Conservation (phyloP, 768 basidiomycete genomes). For the Tulasnella sp. region DNA sequence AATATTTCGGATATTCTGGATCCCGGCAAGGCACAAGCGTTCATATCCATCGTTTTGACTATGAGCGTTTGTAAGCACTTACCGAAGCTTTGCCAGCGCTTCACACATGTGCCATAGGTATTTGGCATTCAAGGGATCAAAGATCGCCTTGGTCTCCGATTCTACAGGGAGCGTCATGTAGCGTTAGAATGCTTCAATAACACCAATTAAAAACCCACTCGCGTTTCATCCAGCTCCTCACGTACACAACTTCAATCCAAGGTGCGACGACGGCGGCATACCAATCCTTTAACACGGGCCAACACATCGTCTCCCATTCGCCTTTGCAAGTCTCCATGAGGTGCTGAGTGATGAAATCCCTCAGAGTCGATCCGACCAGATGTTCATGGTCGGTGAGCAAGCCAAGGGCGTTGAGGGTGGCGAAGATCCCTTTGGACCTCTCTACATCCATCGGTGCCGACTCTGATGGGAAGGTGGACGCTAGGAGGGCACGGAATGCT, state of each 20-base stretch:
- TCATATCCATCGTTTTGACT: too few species aligned
- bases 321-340: constrained; percentile 54
- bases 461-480: constrained; percentile 54
- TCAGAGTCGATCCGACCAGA: constrained; percentile 38
- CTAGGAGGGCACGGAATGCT: constrained; percentile 62
- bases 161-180: constrained; percentile 19
- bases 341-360: constrained; percentile 35
- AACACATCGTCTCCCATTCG: constrained; percentile 56
- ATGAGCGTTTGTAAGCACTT: constrained; percentile 19
- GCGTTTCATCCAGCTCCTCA: constrained; percentile 50
- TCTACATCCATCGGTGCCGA: constrained; percentile 60
- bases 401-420: constrained; percentile 55
- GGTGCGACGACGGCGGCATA: constrained; percentile 69
- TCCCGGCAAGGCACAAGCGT: constrained; percentile 27
- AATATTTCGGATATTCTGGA: constrained; percentile 68
- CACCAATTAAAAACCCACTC: constrained; percentile 21
- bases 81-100: constrained; percentile 80
- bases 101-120: constrained; percentile 93
- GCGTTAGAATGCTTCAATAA: constrained; percentile 9
- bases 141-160: constrained; percentile 37
- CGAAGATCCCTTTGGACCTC: constrained; percentile 49
- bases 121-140: constrained; percentile 65
- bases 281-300: constrained; percentile 56
- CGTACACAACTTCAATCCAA: constrained; percentile 79
- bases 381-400: constrained; percentile 75